Base-by-base conservation (phyloP, 129 eudicot genomes). In the Tanacetum coccineum region DNA sequence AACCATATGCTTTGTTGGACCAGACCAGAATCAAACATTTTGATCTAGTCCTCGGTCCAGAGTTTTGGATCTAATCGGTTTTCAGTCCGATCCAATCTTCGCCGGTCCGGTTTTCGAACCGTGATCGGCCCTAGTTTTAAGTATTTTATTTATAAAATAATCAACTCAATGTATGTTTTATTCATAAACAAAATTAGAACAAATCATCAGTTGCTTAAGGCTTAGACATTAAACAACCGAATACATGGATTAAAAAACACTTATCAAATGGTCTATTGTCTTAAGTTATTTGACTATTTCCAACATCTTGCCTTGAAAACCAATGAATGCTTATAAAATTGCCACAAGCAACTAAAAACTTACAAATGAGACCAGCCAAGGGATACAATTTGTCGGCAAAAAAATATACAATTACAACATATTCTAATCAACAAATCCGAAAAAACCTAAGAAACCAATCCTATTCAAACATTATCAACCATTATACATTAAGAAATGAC, bases 351-450 rank as follows among this genome's bases (percentile, higher is more conserved):
- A 47, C 47, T 28, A 58, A 71, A 48, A 71, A 48, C 63, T 49
- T 63, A 67, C 45, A 64, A 44, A 64, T 12, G 66, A 73, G 30
- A 40, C 72, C 60, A 68, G 18, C 74, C 58, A 68, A 67, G 44
- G 20, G 45, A 52, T 19, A 68, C 40, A 10, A 8, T 19, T 25
- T 74, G 49, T 54, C 21, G 12, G 20, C 50, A 28, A 42, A 64
- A 52, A 39, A 75, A 67, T 67, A 62, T 76, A 76, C 74, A 68
- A 51, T 68, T 68, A 76, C 65, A 68, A 60, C n/a, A 76, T 54
- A 60, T 60, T 60, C 69, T 59, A 52, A 9, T 67, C 9, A 75
- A 50, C 28, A 68, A 61, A 51, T 25, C 59, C 64, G 45, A 44
- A 61, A 53, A 51, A 59, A 26, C 40, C 74, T 74, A 67, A 20